phyloP scores from a whole-genome alignment of 192 early-diverging fungal species.

The Podila verticillata region DNA sequence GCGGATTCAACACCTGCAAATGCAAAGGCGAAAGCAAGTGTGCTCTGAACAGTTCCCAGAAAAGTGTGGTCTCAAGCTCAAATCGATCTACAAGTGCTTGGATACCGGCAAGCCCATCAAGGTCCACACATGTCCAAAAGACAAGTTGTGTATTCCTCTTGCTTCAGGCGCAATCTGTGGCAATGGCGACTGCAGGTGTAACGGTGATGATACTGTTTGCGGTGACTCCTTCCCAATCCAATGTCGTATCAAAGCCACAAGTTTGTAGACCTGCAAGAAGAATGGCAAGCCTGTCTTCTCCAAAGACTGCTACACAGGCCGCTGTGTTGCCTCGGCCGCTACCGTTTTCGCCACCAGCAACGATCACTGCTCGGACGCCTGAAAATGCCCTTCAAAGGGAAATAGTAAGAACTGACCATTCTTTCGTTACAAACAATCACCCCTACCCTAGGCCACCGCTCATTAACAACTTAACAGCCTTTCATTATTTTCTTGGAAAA shows the following conservation, averaged over 20 bases:
- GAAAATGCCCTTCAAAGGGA: background rate
- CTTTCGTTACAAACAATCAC: no score
- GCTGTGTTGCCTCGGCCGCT: slow-evolving; percentile 12
- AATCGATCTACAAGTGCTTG: slow-evolving; percentile 9
- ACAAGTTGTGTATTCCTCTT: slow-evolving; percentile 7
- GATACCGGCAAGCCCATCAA: background rate
- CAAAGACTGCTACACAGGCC: background rate
- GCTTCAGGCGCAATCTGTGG: slow-evolving; percentile 12
- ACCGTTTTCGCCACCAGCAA: background rate
- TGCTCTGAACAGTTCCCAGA: slow-evolving; percentile 13
- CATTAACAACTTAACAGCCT: no score
- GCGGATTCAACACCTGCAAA: slow-evolving; percentile 1
- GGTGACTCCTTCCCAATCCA: slow-evolving; percentile 9
- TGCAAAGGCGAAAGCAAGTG: slow-evolving; percentile 5
- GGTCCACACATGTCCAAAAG: background rate
- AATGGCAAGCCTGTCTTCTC: background rate
- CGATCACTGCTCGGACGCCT: background rate
- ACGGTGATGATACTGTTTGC: slow-evolving; percentile 5
- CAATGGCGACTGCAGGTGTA: slow-evolving; percentile 7
- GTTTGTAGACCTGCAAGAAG: slow-evolving; percentile 10
- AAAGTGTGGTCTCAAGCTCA: slow-evolving; percentile 1
- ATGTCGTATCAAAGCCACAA: background rate
- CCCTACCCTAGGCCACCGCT: no score
- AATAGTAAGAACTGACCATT: no score
- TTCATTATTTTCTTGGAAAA: no score